phyloP scores from a whole-genome alignment of 768 basidiomycete genomes.

The Coprinellus aureogranulatus region DNA sequence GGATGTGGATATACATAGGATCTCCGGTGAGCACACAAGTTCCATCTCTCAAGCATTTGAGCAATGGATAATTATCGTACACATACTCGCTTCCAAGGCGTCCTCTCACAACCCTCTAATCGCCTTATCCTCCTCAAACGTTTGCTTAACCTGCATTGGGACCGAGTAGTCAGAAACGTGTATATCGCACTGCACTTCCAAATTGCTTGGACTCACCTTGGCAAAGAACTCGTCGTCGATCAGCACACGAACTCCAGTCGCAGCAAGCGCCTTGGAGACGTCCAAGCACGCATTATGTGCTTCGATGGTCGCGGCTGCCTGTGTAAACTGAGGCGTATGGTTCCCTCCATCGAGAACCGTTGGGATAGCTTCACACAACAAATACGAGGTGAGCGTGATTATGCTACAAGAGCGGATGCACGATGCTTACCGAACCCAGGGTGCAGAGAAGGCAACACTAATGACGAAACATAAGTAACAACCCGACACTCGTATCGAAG shows the following conservation, averaged over 20 bases:
- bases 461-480: not conserved
- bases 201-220: constrained; percentile 37
- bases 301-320: constrained; percentile 54
- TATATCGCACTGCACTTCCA: not conserved
- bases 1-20: too few relatives aligned
- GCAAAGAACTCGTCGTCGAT: constrained; percentile 64
- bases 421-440: constrained; percentile 61
- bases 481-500: not conserved
- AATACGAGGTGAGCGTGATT: not conserved
- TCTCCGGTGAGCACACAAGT: too few relatives aligned
- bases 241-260: constrained; percentile 64
- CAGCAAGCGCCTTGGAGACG: constrained; percentile 69
- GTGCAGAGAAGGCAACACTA: constrained; percentile 66
- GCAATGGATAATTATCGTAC: too few relatives aligned
- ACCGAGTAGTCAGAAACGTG: not conserved
- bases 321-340: constrained; percentile 69
- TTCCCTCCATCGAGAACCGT: constrained; percentile 71
- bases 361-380: constrained; percentile 59
- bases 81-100: too few relatives aligned
- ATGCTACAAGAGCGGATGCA: not conserved
- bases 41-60: too few relatives aligned
- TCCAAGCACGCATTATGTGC: constrained; percentile 69
- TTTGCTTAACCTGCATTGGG: constrained; percentile 48
- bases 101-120: not conserved
- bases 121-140: constrained; percentile 45